Evolutionary conservation across 2,329 filamentous ascomycete species (phyloP).

Genomic region (Cercospora sp.): DNA sequence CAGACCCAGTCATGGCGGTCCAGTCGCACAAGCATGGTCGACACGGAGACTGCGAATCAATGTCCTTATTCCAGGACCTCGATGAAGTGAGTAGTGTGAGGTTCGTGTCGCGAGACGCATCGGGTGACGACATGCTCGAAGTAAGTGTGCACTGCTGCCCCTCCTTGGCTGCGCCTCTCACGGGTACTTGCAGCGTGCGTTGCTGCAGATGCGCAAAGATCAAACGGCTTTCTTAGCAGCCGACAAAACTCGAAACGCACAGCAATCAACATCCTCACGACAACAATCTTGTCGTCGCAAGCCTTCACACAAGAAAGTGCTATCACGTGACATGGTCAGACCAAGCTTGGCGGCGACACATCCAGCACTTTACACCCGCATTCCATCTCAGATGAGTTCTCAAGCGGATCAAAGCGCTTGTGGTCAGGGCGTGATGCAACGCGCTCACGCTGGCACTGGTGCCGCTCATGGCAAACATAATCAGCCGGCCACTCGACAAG

Average conservation of each 20-base stretch:
- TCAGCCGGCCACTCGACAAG: not conserved
- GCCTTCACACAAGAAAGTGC: not conserved
- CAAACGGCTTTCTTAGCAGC: constrained; percentile 7
- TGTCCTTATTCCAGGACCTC: constrained; percentile 6
- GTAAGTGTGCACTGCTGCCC: constrained; percentile 19
- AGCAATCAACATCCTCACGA: not conserved
- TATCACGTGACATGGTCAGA: constrained; percentile 13
- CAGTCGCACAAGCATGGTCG: not conserved
- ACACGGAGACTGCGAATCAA: not conserved
- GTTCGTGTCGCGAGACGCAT: not conserved
- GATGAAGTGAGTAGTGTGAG: not conserved
- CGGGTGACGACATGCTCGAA: constrained; percentile 17
- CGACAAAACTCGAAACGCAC: constrained; percentile 5
- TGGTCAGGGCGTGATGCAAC: not conserved
- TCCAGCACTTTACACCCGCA: constrained; percentile 18
- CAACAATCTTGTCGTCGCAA: constrained; percentile 8
- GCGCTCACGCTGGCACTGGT: not conserved
- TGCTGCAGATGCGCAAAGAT: constrained; percentile 19
- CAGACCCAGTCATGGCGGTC: not conserved
- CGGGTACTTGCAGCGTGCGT: constrained; percentile 21
- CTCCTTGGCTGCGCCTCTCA: constrained; percentile 19
- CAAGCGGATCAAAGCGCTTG: not conserved
- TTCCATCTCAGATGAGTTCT: not conserved
- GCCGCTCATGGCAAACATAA: not conserved
- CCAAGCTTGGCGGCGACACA: constrained; percentile 20